Base-by-base conservation (phyloP, 2,329 filamentous ascomycete genomes). In the Neonectria ditissima region DNA sequence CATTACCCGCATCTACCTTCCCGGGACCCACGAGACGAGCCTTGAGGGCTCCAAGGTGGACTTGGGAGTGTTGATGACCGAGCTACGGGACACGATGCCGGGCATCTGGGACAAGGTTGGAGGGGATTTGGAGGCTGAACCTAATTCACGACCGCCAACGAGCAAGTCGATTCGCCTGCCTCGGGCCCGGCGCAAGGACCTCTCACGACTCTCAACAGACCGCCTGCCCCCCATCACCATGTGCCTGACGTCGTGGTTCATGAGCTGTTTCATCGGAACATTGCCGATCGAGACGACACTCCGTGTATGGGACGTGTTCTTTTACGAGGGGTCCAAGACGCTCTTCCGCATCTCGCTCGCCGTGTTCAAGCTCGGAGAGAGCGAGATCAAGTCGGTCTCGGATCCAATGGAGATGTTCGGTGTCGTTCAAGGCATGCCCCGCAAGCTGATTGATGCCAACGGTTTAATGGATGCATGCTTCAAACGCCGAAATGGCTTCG, bases 371-470 rank as follows among this genome's bases (percentile, higher is more conserved):
- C 83, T 91, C 1, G 93, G 92, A 67, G 94, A 97, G 80, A 76
- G 81, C 6, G 91, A 96, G 70, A 96, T 98, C 73, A 88, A 90
- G 71, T 87, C 87, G 9, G 90, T 97, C 11, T 86, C 84, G 16
- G 94, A 97, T 74, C 92, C 94, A 1, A 97, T 97, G 90, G 95
- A 98, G 80, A 93, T 97, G 73, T 97, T 97, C 78, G 93, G 97
- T 75, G 90, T 97, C 3, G 94, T 98, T 28, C 95, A 98, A 81
- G 90, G 90, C 2, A 89, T 97, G 30, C 95, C 95, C 1, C 87
- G 95, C 56, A 87, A 87, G 57, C 86, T 97, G 73, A 79, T 97
- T 20, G 93, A 98, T 77, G 91, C 91, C 58, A 97, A 97, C 72
- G 82, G 82, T 2, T 81, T 98, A 14, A 88, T 97, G 82, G 93